Conservation (phyloP, 2,329 filamentous ascomycete species). For the Trichoderma polysporum region DNA sequence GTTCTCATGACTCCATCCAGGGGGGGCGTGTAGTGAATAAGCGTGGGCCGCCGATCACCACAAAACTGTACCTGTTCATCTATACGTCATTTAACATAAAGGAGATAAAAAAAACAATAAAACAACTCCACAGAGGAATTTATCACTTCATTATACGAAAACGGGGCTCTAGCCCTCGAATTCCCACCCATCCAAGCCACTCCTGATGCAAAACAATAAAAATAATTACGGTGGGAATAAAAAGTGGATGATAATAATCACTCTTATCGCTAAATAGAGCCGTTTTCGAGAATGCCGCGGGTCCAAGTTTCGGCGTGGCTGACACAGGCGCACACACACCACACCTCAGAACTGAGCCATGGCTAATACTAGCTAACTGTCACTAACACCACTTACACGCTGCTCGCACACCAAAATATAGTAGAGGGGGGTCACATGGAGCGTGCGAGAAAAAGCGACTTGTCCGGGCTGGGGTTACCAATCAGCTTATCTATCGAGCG, state of each 20-base stretch:
- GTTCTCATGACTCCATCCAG: not conserved
- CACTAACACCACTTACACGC: constrained; percentile 16
- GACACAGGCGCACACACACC: not conserved
- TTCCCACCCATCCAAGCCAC: not conserved
- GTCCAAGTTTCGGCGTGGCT: constrained; percentile 7
- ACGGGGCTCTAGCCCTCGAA: constrained; percentile 15
- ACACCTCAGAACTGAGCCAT: not conserved
- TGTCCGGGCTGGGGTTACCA: not conserved
- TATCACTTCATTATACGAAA: not conserved
- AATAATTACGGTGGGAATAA: not conserved
- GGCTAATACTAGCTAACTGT: not conserved
- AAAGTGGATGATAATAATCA: not conserved
- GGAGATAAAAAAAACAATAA: not conserved
- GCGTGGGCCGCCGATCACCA: constrained; percentile 7
- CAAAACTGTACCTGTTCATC: constrained; percentile 11
- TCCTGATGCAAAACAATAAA: not conserved
- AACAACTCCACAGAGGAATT: not conserved
- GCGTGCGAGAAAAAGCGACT: not conserved
- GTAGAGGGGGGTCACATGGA: constrained; percentile 13
- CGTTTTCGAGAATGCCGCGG: constrained; percentile 2
- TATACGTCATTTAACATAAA: constrained; percentile 4
- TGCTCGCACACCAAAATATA: not conserved
- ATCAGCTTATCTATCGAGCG: constrained; percentile 15
- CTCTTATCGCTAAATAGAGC: constrained; percentile 1
- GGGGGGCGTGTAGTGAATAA: not conserved